These are phyloP conservation scores for Zoysia japonica DNA, from an alignment of 176 grass and related monocot species.

Conservation along the genomic window DNA sequence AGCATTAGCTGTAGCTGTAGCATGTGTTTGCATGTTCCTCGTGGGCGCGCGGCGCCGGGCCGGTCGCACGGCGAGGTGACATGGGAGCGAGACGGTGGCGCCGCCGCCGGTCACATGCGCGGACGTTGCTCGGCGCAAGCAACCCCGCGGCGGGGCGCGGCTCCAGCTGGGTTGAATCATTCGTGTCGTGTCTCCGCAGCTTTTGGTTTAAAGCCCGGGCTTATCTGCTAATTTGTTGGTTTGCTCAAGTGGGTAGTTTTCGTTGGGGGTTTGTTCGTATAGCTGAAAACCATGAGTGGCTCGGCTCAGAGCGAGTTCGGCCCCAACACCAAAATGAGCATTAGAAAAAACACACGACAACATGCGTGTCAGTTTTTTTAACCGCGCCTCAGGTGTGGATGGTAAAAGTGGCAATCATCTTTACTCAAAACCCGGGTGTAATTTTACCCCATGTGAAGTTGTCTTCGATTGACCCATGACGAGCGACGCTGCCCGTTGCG, in stretches of 20 bases:
- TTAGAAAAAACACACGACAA: no score
- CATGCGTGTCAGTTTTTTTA: no score
- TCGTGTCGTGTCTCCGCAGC: constrained; percentile 28
- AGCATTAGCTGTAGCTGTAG: background rate
- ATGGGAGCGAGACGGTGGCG: background rate
- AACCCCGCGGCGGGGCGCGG: background rate
- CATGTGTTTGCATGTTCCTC: constrained; percentile 41
- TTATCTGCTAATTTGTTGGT: constrained; percentile 12
- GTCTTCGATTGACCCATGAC: no score
- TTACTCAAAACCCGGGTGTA: background rate
- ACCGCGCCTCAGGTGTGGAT: background rate
- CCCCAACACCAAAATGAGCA: no score
- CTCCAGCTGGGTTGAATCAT: constrained; percentile 39
- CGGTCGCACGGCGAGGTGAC: background rate
- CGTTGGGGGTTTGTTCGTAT: background rate
- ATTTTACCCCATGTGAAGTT: background rate
- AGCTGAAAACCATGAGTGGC: background rate
- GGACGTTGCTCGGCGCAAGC: constrained; percentile 42
- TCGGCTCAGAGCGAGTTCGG: background rate
- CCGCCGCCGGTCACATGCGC: constrained; percentile 34
- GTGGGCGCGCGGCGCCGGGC: constrained; percentile 12
- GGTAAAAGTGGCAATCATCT: background rate
- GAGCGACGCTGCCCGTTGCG: no score
- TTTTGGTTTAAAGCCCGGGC: background rate
- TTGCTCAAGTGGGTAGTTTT: background rate